Evolutionary conservation across 495 filamentous ascomycete genomes (phyloP).

Genomic region (Ramalina peruviana): DNA sequence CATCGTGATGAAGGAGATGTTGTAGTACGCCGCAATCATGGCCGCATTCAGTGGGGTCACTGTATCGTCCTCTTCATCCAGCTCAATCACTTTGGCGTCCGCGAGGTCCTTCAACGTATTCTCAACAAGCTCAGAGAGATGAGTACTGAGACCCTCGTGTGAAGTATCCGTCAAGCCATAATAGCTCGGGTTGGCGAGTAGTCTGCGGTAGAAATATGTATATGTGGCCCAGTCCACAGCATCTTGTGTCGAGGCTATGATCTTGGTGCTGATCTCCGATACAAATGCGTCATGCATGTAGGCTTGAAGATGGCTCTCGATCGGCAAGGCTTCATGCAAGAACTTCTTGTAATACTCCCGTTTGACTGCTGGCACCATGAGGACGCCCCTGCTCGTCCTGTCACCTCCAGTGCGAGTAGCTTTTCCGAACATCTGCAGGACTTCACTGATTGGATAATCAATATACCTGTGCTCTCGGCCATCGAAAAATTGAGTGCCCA

Average conservation of each 20-base stretch:
- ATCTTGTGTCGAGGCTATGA: slow-evolving; percentile 88
- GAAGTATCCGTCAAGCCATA: slow-evolving; percentile 83
- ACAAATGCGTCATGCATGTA: slow-evolving; percentile 95
- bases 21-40: slow-evolving; percentile 98
- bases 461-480: slow-evolving; percentile 95
- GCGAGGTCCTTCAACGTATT: slow-evolving; percentile 79
- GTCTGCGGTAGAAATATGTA: slow-evolving; percentile 93
- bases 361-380: slow-evolving; percentile 90
- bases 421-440: slow-evolving; percentile 99
- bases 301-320: slow-evolving; percentile 84
- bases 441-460: slow-evolving; percentile 87
- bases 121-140: slow-evolving; percentile 91
- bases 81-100: slow-evolving; percentile 90
- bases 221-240: slow-evolving; percentile 97
- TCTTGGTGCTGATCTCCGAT: slow-evolving; percentile 86
- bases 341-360: slow-evolving; percentile 98
- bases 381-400: slow-evolving; percentile 70
- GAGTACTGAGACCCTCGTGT: slow-evolving; percentile 84
- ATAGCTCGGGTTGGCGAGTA: slow-evolving; percentile 94
- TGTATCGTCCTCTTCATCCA: slow-evolving; percentile 91
- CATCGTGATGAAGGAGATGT: slow-evolving; percentile 98
- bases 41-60: slow-evolving; percentile 84
- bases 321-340: slow-evolving; percentile 86
- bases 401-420: slow-evolving; percentile 67
- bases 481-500: slow-evolving; percentile 99